Base-by-base conservation (phyloP, 768 basidiomycete species). In the Podaxis sp. region DNA sequence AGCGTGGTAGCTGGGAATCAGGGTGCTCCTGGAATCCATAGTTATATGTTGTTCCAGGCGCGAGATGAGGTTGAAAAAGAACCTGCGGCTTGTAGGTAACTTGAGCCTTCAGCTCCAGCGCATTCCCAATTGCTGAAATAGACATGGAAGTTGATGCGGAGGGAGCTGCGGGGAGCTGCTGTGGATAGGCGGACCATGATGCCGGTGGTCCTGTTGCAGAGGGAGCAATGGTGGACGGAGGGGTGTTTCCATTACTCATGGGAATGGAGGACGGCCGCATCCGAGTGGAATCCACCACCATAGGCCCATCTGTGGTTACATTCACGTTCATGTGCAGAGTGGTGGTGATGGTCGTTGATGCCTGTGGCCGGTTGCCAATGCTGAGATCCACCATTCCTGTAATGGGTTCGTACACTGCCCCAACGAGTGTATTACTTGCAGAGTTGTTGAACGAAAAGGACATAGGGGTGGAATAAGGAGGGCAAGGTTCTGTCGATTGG, bases 251-350 rank as follows among this genome's bases (percentile, higher is more conserved):
- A 38, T 71, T 76, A 77, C 73, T 65, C 76, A 77, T 77, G 74
- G 75, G 76, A 76, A 78, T 77, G 75, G 77, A 78, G 73, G 73
- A 69, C 33, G 64, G 38, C 22, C 22, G 54, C n/a, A 49, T 36
- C 20, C 30, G 57, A 12, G 48, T 49, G 13, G 57, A 36, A 22
- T 58, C 33, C 28, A 50, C 17, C 13, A 46, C 46, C 44, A 37
- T 49, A 7, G 6, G 15, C 37, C 48, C 15, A 20, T 20, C 46
- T 10, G 57, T 36, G 7, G 30, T 36, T 12, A 50, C 57, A 24
- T 40, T 58, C 30, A 37, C 17, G 13, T 49, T 37, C 46, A 48
- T 50, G 13, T 58, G 44, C 57, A 48, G 11, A 46, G 33, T 50
- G 20, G 28, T 49, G 17, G 33, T 49, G 24, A 49, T 8, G 44